Evolutionary conservation across 164 flowering plant species (phyloP).

Genomic region (Chimonanthus salicifolius): DNA sequence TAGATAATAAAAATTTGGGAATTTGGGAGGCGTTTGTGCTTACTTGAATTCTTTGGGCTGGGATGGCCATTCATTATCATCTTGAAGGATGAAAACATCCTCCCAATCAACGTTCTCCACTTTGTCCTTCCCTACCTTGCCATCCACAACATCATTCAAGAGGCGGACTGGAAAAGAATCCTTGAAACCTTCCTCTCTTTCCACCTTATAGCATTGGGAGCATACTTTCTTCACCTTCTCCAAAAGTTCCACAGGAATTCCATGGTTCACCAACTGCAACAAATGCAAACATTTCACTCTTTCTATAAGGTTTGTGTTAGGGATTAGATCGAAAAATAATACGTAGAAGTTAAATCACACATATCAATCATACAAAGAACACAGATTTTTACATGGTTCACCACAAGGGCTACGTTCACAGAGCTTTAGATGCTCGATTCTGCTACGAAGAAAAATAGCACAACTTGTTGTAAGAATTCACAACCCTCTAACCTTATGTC

Average conservation of each 20-base stretch:
- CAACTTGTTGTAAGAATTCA: too few species aligned
- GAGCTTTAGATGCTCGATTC: too few species aligned
- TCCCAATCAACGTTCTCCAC: conserved; percentile 60
- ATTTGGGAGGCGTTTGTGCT: not conserved
- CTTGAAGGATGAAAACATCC: conserved; percentile 60
- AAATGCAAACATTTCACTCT: not conserved
- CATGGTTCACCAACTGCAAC: conserved; percentile 81
- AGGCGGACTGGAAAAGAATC: conserved; percentile 36
- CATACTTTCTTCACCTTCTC: conserved; percentile 71
- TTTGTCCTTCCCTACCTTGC: conserved; percentile 22
- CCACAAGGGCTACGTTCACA: too few species aligned
- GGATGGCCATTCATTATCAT: conserved; percentile 69
- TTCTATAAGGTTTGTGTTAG: not conserved
- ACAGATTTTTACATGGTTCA: too few species aligned
- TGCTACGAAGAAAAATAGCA: too few species aligned
- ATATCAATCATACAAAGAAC: too few species aligned
- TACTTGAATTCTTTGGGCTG: conserved; percentile 64
- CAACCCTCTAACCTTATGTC: not conserved
- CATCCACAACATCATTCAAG: conserved; percentile 40
- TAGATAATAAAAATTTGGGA: too few species aligned
- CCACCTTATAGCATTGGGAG: conserved; percentile 53
- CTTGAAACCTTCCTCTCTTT: conserved; percentile 61
- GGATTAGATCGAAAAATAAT: not conserved
- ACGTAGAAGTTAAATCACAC: too few species aligned
- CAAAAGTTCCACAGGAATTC: conserved; percentile 66